phyloP scores from a whole-genome alignment of 306 rosid genomes.

The Dryas alaskensis region DNA sequence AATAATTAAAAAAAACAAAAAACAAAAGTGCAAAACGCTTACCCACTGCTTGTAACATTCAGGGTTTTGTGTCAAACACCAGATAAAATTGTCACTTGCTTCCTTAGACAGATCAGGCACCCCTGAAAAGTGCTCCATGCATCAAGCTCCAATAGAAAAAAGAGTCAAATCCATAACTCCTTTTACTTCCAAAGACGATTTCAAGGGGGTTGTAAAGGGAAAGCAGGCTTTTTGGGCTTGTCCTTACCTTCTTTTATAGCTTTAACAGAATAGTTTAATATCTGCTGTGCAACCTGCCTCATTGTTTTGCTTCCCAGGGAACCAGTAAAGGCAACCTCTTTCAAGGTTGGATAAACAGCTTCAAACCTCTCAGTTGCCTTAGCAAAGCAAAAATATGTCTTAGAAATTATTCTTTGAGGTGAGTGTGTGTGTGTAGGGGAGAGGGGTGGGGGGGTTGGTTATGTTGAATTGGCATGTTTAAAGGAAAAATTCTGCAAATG shows the following conservation, averaged over 20 bases:
- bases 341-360: constrained; percentile 66
- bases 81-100: constrained; percentile 54
- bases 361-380: constrained; percentile 95
- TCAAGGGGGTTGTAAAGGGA: background rate
- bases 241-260: constrained; percentile 74
- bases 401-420: background rate
- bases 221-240: background rate
- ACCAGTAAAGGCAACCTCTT: constrained; percentile 83
- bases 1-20: background rate
- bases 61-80: constrained; percentile 64
- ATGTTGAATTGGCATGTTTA: constrained; percentile 1
- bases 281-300: constrained; percentile 76
- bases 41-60: constrained; percentile 90
- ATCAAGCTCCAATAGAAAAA: background rate
- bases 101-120: constrained; percentile 59
- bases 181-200: background rate
- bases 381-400: constrained; percentile 19
- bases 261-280: constrained; percentile 48
- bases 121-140: constrained; percentile 42
- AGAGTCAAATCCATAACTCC: background rate
- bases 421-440: no score
- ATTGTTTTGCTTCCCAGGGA: constrained; percentile 78
- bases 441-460: background rate
- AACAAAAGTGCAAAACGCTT: constrained; percentile 24
- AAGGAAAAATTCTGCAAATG: constrained; percentile 11